phyloP scores from a whole-genome alignment of 805 yeast species.

The Yamadazyma nakazawae region DNA sequence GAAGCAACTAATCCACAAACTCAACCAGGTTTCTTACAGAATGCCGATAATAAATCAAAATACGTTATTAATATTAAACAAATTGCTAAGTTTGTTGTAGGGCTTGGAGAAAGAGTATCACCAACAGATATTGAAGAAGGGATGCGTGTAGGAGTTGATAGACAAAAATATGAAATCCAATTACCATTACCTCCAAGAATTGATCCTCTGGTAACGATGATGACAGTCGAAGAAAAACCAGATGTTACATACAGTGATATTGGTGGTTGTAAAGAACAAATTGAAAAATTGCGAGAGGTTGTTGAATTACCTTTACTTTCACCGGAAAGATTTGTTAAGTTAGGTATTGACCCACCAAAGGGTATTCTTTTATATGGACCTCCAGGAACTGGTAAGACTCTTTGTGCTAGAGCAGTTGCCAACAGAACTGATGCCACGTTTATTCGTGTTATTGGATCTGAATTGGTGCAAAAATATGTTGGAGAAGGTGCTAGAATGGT shows the following conservation, averaged over 20 bases:
- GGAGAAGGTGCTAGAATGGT: slow-evolving; percentile 99
- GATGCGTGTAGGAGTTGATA: slow-evolving; percentile 98
- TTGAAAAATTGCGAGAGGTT: slow-evolving; percentile 93
- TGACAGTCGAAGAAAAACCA: slow-evolving; percentile 99
- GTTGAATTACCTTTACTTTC: slow-evolving; percentile 91
- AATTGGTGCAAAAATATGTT: slow-evolving; percentile 95
- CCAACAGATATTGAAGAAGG: slow-evolving; percentile 99
- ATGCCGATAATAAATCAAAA: slow-evolving; percentile 81
- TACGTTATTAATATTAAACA: slow-evolving; percentile 97
- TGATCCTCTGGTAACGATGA: slow-evolving; percentile 98
- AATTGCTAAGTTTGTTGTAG: slow-evolving; percentile 94
- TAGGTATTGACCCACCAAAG: slow-evolving; percentile 98
- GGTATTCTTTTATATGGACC: slow-evolving; percentile 97
- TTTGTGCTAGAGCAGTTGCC: slow-evolving; percentile 98
- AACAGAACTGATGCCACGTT: slow-evolving; percentile 99
- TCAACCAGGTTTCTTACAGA: slow-evolving; percentile 35
- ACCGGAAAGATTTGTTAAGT: slow-evolving; percentile 93
- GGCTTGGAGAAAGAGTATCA: slow-evolving; percentile 92
- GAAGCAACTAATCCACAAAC: slow-evolving; percentile 45
- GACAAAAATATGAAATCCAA: slow-evolving; percentile 95
- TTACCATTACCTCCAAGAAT: slow-evolving; percentile 96
- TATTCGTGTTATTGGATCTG: slow-evolving; percentile 97
- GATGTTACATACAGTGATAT: slow-evolving; percentile 98
- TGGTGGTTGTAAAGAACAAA: slow-evolving; percentile 98
- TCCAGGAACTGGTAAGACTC: slow-evolving; percentile 98